phyloP scores from a whole-genome alignment of 1,284 basidiomycete species.

The Tylopilus sp. region DNA sequence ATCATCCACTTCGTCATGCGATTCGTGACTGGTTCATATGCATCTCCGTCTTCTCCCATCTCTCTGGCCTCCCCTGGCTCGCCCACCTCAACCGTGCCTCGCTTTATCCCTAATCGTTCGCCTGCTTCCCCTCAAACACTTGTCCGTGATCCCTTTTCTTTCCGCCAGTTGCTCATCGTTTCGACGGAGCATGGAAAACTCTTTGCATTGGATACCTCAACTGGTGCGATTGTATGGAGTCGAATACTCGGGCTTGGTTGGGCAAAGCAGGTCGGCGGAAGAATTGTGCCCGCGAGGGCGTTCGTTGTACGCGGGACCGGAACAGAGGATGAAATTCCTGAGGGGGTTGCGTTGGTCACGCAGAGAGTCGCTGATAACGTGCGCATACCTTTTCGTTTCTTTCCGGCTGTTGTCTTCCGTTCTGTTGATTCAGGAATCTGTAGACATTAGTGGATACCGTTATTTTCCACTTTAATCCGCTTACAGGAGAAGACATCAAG shows the following conservation, averaged over 20 bases:
- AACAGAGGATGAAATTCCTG: background rate
- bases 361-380: constrained; percentile 62
- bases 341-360: constrained; percentile 55
- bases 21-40: constrained; percentile 70
- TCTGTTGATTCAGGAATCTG: constrained; percentile 10
- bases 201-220: constrained; percentile 79
- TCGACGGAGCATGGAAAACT: constrained; percentile 75
- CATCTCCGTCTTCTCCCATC: constrained; percentile 31
- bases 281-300: constrained; percentile 54
- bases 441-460: constrained; percentile 60
- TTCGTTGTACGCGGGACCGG: constrained; percentile 20
- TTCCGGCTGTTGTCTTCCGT: background rate
- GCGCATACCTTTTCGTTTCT: constrained; percentile 21
- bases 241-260: constrained; percentile 64
- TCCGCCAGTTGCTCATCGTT: constrained; percentile 79
- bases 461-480: constrained; percentile 73
- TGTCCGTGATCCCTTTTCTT: constrained; percentile 79
- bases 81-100: constrained; percentile 35
- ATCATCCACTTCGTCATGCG: constrained; percentile 64
- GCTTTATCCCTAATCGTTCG: constrained; percentile 14
- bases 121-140: constrained; percentile 39
- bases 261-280: constrained; percentile 53
- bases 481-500: constrained; percentile 63
- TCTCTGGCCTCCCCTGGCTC: constrained; percentile 28
- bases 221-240: constrained; percentile 75